Base-by-base conservation (phyloP, 176 grass and related monocot genomes). In the Ananas comosus region DNA sequence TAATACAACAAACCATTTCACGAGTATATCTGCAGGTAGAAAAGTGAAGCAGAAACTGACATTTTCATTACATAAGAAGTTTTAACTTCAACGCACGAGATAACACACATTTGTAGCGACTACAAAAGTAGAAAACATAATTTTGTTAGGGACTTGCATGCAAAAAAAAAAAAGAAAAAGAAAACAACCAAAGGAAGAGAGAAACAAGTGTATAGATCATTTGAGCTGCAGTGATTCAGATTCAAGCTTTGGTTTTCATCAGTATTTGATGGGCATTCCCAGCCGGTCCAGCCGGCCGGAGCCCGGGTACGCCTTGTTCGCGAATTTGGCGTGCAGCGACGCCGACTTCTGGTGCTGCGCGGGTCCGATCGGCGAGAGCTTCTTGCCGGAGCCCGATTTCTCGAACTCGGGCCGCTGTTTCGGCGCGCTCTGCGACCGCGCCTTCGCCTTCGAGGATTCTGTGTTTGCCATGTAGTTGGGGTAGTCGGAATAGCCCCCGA, bases 401-500 rank as follows among this genome's bases (percentile, higher is more conserved):
- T 42, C 33, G 4, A 42, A 42, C 5, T 42, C 33, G 4, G 33
- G 75, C 9, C 87, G 75, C 57, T 84, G 86, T 72, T 83, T 82
- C 16, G 84, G 91, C 63, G 91, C 81, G 71, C 91, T 96, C 73
- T 76, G 91, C 47, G 87, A 90, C 66, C 91, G 69, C n/a, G 72
- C 75, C 73, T 85, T 96, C 16, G 91, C 91, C 16, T 84, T 80
- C 10, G 87, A 90, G 21, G 91, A 90, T 79, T 87, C 52, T 28
- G 91, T 96, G 82, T 90, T 85, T 13, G 87, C 70, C 87, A 96
- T 96, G 65, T 96, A 96, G 79, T 23, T 87, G 1, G 75, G 81
- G 51, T 84, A 63, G 8, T 86, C 48, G 33, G 83, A 64, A 72
- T 84, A 82, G 12, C 87, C 85, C 63, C 67, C 42, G 50, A 67